Evolutionary conservation across 2,329 filamentous ascomycete genomes (phyloP).

Genomic region (Alternaria atra): DNA sequence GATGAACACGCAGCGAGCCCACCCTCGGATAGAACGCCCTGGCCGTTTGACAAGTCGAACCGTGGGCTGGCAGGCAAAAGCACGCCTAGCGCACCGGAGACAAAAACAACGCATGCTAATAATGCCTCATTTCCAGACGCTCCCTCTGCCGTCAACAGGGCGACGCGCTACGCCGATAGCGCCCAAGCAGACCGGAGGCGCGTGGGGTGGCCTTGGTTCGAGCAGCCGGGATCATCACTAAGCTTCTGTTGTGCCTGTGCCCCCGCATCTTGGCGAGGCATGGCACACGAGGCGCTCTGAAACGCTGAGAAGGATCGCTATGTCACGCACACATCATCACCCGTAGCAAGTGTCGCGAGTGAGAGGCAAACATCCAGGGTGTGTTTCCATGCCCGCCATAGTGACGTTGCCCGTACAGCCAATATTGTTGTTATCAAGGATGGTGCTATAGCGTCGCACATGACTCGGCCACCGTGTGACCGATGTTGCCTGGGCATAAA

Average conservation of each 20-base stretch:
- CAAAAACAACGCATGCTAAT: conserved; percentile 14
- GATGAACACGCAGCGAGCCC: conserved; percentile 21
- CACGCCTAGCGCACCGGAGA: conserved; percentile 16
- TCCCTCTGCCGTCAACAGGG: conserved; percentile 5
- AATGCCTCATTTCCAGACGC: conserved; percentile 27
- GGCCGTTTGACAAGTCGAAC: conserved; percentile 6
- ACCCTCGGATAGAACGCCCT: conserved; percentile 1
- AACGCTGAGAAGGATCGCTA: not conserved
- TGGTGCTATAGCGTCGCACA: conserved; percentile 8
- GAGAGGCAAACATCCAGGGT: not conserved
- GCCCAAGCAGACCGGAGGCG: conserved; percentile 13
- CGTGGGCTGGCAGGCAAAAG: conserved; percentile 7
- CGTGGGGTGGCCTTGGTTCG: conserved; percentile 21
- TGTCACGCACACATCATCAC: not conserved
- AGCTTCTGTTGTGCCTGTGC: conserved; percentile 27
- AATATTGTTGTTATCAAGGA: conserved; percentile 8
- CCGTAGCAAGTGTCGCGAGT: not conserved
- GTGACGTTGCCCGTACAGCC: conserved; percentile 4
- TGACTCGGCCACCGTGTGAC: conserved; percentile 9
- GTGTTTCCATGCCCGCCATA: not conserved
- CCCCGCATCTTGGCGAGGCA: conserved; percentile 20
- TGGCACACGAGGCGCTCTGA: not conserved
- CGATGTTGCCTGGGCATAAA: not conserved
- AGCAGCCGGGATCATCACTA: conserved; percentile 24
- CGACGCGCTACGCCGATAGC: conserved; percentile 20